phyloP scores from a whole-genome alignment of 129 eudicot species.

The Gnaphalium uliginosum region DNA sequence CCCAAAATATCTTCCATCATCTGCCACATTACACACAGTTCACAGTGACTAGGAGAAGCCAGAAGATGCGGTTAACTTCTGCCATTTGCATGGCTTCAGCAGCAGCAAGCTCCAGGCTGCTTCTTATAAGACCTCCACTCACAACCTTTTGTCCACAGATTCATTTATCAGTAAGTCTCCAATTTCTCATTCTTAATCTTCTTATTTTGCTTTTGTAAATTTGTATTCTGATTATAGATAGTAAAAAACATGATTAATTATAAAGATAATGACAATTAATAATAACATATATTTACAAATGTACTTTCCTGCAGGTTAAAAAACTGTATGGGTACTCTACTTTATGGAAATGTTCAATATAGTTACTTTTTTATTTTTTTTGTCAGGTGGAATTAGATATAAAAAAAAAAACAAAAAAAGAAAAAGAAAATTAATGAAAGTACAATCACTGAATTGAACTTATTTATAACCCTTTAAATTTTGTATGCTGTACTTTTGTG shows the following conservation, averaged over 20 bases:
- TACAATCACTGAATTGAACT: no score
- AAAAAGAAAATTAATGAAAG: no score
- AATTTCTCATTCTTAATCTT: conserved; percentile 11
- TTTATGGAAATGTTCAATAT: no score
- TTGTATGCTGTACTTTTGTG: no score
- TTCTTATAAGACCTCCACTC: conserved; percentile 16
- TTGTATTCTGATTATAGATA: background rate
- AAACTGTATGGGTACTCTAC: no score
- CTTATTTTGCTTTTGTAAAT: background rate
- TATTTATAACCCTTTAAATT: no score
- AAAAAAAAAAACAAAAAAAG: no score
- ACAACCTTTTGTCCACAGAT: conserved; percentile 23
- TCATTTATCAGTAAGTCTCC: conserved; percentile 33
- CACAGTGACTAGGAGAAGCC: background rate
- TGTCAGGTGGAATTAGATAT: no score
- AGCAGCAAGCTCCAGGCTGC: conserved; percentile 25
- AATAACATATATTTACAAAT: no score
- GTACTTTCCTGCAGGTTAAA: background rate
- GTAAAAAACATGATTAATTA: background rate
- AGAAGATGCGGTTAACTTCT: conserved; percentile 30
- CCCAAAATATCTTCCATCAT: conserved; percentile 28
- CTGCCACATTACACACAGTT: conserved; percentile 18
- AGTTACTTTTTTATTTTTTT: no score
- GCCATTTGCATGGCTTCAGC: conserved; percentile 35
- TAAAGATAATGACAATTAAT: background rate